Evolutionary conservation across 2,329 filamentous ascomycete species (phyloP), one percentile per base, ranked within the genome.

Genomic region (Neofusicoccum parvum): DNA sequence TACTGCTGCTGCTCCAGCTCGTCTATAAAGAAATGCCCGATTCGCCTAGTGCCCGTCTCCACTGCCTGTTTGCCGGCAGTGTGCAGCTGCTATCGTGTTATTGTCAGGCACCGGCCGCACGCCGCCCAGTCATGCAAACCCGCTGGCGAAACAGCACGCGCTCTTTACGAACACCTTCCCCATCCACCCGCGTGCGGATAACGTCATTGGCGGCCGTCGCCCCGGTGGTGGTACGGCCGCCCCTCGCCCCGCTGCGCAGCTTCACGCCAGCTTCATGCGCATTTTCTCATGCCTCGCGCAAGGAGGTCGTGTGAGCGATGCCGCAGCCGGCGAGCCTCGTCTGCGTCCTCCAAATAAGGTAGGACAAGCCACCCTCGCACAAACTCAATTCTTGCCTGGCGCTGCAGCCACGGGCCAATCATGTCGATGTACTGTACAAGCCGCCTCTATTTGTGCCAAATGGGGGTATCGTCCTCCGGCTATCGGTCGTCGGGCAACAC

Each of bases 401-500:
- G 23, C 23, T 23, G 23, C 23, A 23, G 23, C 23, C 23, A 23
- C 23, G 23, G n/a, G 14, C 41, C 41, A 17, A 45, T 45, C 37
- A 39, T 32, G 27, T 32, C 27, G 7, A 7, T 32, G 27, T 32
- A 7, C 37, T 45, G 41, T 20, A 20, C 50, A 7, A 17, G 20
- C 27, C 2, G 23, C 15, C 32, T 53, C 50, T 53, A 17, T 37
- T 36, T 51, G 11, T 37, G 15, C 49, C 49, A 51, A 15, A 12
- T 20, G 4, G 36, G 62, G 62, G 62, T 64, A 64, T 64, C 56
- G 37, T 60, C 41, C 12, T 17, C 43, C 43, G 56, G 11, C 27
- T 36, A 41, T 50, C 34, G 45, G 46, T 17, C 65, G 62, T 56
- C 68, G 64, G 36, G 36, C 53, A 15, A n/a, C 66, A 92, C 73